These are phyloP conservation scores for Phalaenopsis aphrodite DNA, from an alignment of 106 monocot species.

Conservation along the genomic window DNA sequence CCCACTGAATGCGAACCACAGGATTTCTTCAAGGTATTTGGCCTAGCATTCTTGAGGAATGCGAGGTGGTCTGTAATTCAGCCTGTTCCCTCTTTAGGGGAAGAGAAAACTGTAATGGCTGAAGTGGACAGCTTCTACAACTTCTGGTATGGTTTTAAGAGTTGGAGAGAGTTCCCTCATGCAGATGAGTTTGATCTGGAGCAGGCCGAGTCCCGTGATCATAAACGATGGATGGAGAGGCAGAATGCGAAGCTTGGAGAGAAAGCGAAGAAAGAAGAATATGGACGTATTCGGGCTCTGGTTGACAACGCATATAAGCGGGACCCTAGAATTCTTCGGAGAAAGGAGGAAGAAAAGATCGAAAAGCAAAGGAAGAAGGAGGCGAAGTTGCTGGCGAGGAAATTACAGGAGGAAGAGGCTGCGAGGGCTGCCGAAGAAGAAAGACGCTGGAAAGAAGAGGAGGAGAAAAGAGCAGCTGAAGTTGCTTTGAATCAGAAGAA, in stretches of 20 bases:
- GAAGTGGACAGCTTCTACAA: slow-evolving; percentile 78
- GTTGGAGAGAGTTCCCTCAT: slow-evolving; percentile 88
- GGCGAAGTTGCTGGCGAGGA: slow-evolving; percentile 56
- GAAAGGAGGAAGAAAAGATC: slow-evolving; percentile 83
- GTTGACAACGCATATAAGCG: slow-evolving; percentile 83
- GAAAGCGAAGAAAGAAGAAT: slow-evolving; percentile 72
- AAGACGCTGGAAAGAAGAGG: slow-evolving; percentile 55
- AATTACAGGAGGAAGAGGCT: slow-evolving; percentile 72
- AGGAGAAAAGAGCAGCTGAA: slow-evolving; percentile 62
- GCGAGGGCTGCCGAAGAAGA: slow-evolving; percentile 59
- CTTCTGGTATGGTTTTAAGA: slow-evolving; percentile 88
- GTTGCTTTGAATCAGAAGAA: slow-evolving; percentile 69
- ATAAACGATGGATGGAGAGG: slow-evolving; percentile 96
- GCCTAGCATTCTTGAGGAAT: slow-evolving; percentile 87
- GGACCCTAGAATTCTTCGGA: slow-evolving; percentile 68
- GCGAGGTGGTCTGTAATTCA: slow-evolving; percentile 71
- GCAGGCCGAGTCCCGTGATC: slow-evolving; percentile 81
- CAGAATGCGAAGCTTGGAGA: slow-evolving; percentile 81
- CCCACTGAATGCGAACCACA: slow-evolving; percentile 78
- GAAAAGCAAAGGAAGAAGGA: slow-evolving; percentile 81
- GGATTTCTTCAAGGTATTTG: slow-evolving; percentile 85
- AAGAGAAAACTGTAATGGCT: slow-evolving; percentile 42
- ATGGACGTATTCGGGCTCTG: slow-evolving; percentile 57
- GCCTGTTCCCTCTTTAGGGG: slow-evolving; percentile 59
- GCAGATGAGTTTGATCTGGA: slow-evolving; percentile 89